Evolutionary conservation across 148 eudicot species (phyloP), one percentile per base, ranked within the genome.

Genomic region (Polygonum maritimum): DNA sequence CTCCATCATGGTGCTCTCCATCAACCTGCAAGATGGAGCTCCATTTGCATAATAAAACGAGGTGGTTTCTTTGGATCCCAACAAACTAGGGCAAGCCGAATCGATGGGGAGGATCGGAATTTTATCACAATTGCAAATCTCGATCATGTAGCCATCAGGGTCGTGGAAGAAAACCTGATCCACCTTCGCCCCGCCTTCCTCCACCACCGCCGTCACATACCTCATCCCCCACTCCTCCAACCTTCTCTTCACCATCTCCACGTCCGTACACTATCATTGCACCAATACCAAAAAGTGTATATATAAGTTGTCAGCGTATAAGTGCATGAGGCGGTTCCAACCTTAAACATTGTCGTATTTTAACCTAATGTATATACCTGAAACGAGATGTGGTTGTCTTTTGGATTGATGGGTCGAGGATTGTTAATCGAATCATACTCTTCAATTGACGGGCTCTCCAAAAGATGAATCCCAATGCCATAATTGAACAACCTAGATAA

Each of bases 131-230:
- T 84, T 84, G 75, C 87, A 84, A 9, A 84, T 74, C 63, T 84
- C 84, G 16, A 79, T 73, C 84, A 81, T 82, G 75, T 81, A 84
- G 2, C 87, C 84, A 47, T 84, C 86, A 0, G 86, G 86, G 44
- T 83, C 86, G 22, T 84, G 86, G 80, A 84, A 84, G 76, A 84
- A 84, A 69, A 84, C 80, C 51, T 84, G 86, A 44, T 84, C 84
- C 79, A 83, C 83, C 58, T 72, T 54, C 21, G 78, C 74, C 48
- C 83, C 85, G 54, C 54, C 86, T 19, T 80, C 83, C 76, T 80
- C 80, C 48, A 80, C 83, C 48, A 76, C 54, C 0, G 79, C 74
- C 3, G 78, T 78, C 71, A 72, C 73, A 48, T 78, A 75, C 36
- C 22, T 47, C 74, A 75, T 81, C 58, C 78, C 81, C 83, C 75